These are phyloP conservation scores for Malassezia sympodialis DNA, from an alignment of 1,284 basidiomycete genomes.

Conservation along the genomic window DNA sequence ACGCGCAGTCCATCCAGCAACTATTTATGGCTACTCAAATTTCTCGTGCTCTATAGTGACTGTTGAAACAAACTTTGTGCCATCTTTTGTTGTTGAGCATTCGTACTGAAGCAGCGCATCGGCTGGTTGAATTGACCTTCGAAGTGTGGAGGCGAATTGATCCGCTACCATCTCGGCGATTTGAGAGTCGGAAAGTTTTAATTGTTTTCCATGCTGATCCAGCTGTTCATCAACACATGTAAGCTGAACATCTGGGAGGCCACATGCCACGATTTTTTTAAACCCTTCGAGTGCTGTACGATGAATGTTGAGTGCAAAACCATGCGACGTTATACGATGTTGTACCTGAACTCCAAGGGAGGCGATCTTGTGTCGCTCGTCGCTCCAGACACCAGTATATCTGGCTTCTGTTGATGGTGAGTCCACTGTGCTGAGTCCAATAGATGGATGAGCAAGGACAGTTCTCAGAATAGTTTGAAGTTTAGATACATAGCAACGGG, in stretches of 20 bases:
- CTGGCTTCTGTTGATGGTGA: conserved; percentile 22
- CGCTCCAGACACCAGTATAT: conserved; percentile 44
- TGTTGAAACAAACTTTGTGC: neutral
- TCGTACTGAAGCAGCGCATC: neutral
- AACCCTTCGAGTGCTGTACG: conserved; percentile 68
- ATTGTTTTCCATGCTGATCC: neutral
- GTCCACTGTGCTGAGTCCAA: conserved; percentile 24
- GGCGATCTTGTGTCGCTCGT: conserved; percentile 61
- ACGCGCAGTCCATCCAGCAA: neutral
- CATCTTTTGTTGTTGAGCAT: neutral
- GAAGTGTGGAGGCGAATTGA: neutral
- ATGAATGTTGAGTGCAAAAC: conserved; percentile 86
- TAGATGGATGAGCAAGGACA: conserved; percentile 55
- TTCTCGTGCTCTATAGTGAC: neutral
- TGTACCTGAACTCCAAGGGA: conserved; percentile 94
- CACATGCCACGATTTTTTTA: conserved; percentile 78
- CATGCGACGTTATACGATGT: conserved; percentile 84
- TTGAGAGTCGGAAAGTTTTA: neutral
- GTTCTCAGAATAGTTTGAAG: conserved; percentile 58
- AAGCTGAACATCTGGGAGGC: conserved; percentile 72
- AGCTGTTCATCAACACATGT: conserved; percentile 48
- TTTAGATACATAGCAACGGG: conserved; percentile 63
- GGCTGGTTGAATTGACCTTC: neutral
- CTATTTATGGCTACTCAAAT: neutral
- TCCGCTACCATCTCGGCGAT: neutral